A percentile compares a stretch with the other conserved stretches of the same genome.
Evolutionary conservation across 2,329 filamentous ascomycete species (phyloP).

Genomic region (Arthrobotrys iridis): DNA sequence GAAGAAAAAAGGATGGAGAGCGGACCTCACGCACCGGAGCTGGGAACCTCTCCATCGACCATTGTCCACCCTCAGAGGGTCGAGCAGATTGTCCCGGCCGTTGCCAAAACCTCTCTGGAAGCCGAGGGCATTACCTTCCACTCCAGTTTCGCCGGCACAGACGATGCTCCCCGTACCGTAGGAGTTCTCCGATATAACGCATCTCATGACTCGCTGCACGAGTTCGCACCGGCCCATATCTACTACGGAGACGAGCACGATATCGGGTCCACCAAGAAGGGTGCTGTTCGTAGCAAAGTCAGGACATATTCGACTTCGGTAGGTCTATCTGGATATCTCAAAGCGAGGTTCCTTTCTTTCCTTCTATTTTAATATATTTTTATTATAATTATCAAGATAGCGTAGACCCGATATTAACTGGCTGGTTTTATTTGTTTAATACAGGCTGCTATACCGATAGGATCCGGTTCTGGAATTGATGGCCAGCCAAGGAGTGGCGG

Average conservation of each 20-base stretch:
- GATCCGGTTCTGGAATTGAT: slow-evolving; percentile 25
- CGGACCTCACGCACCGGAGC: slow-evolving; percentile 46
- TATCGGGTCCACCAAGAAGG: slow-evolving; percentile 44
- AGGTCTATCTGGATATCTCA: slow-evolving; percentile 1
- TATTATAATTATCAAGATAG: too few relatives aligned
- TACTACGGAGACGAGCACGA: slow-evolving; percentile 52
- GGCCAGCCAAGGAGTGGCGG: slow-evolving; percentile 43
- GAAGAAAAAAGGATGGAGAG: slow-evolving; percentile 42
- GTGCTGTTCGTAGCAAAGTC: slow-evolving; percentile 43
- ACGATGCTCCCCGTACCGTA: slow-evolving; percentile 31
- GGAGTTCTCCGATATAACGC: slow-evolving; percentile 52
- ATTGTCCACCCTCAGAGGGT: slow-evolving; percentile 40
- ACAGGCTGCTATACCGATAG: slow-evolving; percentile 47
- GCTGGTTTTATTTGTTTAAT: neutral
- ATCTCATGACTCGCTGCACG: slow-evolving; percentile 51
- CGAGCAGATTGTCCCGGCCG: slow-evolving; percentile 43
- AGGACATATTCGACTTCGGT: slow-evolving; percentile 53
- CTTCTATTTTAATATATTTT: neutral
- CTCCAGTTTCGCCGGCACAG: slow-evolving; percentile 22
- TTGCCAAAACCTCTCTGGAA: slow-evolving; percentile 46
- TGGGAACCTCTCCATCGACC: slow-evolving; percentile 46
- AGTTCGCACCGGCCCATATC: slow-evolving; percentile 51
- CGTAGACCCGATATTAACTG: neutral
- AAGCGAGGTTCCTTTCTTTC: neutral
- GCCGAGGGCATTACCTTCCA: slow-evolving; percentile 35